Conservation (phyloP, 1,139 yeast species). For the Scheffersomyces cryptocercus region DNA sequence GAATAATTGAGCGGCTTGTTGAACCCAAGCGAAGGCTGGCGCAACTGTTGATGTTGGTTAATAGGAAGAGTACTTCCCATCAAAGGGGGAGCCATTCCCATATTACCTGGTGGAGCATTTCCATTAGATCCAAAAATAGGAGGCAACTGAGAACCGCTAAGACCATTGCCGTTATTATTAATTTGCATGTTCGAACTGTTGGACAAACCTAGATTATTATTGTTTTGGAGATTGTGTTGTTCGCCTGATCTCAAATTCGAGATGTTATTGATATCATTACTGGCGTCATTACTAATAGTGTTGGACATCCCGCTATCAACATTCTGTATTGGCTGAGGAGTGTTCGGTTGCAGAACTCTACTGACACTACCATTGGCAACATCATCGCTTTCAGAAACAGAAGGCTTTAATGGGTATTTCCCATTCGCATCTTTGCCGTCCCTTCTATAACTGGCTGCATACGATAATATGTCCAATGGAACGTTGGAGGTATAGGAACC, state of each 20-base stretch:
- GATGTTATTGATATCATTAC: not conserved
- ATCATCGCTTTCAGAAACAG: not conserved
- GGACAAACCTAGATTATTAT: not conserved
- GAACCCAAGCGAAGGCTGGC: conserved; percentile 1
- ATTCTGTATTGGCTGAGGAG: not conserved
- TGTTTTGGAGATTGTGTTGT: not conserved
- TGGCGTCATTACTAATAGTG: not conserved
- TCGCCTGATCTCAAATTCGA: not conserved
- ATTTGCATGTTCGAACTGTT: not conserved
- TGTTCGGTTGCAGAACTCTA: not conserved
- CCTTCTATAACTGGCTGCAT: conserved; percentile 33
- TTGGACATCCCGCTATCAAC: not conserved
- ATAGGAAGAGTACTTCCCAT: not conserved
- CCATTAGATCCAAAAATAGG: not conserved
- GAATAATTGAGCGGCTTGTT: not conserved
- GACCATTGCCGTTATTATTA: not conserved
- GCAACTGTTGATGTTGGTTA: not conserved
- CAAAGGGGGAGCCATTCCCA: not conserved
- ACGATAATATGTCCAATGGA: conserved; percentile 38
- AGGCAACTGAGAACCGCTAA: not conserved
- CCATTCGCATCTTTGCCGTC: conserved; percentile 4
- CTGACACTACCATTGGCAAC: not conserved
- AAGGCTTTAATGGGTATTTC: not conserved
- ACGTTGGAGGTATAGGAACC: conserved; percentile 15
- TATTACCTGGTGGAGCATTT: not conserved